A percentile compares a stretch with the other conserved stretches of the same genome.
These are phyloP conservation scores for Naegleria gruberi DNA, from an alignment of 208 protist genomes.

Conservation along the genomic window DNA sequence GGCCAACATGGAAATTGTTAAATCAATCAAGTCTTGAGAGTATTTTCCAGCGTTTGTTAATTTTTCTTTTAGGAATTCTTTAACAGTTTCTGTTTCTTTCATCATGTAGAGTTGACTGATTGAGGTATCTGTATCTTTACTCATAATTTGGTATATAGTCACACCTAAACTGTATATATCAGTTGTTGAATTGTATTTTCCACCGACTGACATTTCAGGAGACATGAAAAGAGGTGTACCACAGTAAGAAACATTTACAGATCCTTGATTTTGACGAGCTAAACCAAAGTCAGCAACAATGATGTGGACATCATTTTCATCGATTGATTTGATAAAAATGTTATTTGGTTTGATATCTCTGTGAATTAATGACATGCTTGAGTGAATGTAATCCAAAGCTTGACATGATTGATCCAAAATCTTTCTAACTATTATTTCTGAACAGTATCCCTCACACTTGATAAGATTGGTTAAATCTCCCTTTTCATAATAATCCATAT, in stretches of 20 bases:
- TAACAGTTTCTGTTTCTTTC: neutral
- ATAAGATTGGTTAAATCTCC: neutral
- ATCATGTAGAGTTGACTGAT: neutral
- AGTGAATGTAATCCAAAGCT: neutral
- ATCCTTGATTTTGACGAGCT: neutral
- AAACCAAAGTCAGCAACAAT: neutral
- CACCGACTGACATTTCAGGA: neutral
- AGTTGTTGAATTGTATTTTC: neutral
- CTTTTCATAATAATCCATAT: neutral
- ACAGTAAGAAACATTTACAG: neutral
- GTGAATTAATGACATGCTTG: conserved; percentile 14
- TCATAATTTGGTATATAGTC: neutral
- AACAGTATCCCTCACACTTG: neutral
- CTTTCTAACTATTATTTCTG: neutral
- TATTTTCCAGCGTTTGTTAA: neutral
- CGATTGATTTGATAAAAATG: conserved; percentile 23
- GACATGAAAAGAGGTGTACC: neutral
- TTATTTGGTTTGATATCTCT: conserved; percentile 33
- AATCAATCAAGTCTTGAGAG: neutral
- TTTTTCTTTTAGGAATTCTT: neutral
- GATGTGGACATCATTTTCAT: neutral
- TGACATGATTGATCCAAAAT: neutral
- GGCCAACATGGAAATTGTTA: neutral
- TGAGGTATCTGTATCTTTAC: neutral
- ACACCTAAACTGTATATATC: conserved; percentile 6